Evolutionary conservation across 225 moss, liverwort and hornwort genomes (phyloP), one percentile per base, ranked within the genome.

Genomic region (Marchantia paleacea): DNA sequence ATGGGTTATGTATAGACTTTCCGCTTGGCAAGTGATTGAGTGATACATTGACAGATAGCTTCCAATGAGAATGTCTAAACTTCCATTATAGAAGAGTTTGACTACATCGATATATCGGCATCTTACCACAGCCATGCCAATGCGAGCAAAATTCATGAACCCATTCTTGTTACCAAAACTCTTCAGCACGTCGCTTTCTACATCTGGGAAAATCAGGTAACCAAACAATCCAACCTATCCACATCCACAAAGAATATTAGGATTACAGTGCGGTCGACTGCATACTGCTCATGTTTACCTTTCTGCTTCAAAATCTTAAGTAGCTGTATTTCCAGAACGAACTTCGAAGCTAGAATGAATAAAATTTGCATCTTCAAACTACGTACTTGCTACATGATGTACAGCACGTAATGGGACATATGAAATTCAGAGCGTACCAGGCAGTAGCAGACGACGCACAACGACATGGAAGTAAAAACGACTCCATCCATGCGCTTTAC

Each of bases 81-180:
- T 57, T 57, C 57, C 57, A 12, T 19, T 12, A 19, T 57, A 57
- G 57, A 57, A 39, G 39, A 39, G 39, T 39, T 39, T 39, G 39
- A 39, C 3, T 39, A 12, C 15, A 3, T 7, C 15, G 39, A 47
- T 14, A 51, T 28, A 9, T 0, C 6, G 12, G 28, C 54, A 54
- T 54, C 83, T 68, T 91, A 95, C 96, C 92, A 81, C 72, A 88
- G 92, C 94, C 96, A 94, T 97, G 78, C 96, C 96, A 28, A 92
- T 67, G 25, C 96, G 92, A 15, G 94, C 94, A 69, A 93, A 19
- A 70, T 97, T 94, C 77, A 94, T 89, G 78, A 88, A 90, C 6
- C 84, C 73, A 82, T 92, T 94, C 28, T 62, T 75, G 30, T 75
- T 80, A 74, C 94, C 93, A 82, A 97, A 97, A 79, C 85, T 97